These are phyloP conservation scores for Kurtzmaniella cleridarum DNA, from an alignment of 805 yeast genomes.

Conservation along the genomic window DNA sequence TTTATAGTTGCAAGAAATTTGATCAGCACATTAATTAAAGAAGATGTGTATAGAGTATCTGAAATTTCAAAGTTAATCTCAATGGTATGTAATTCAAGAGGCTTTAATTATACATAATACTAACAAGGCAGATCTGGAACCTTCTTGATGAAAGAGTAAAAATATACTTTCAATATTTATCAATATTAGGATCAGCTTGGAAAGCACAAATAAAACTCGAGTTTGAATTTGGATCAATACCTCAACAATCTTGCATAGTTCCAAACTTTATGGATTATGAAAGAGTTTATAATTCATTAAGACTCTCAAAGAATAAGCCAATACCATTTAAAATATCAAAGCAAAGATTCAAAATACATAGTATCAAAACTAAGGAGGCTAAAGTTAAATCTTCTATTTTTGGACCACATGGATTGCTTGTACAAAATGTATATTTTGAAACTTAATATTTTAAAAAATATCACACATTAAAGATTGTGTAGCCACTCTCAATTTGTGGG, in stretches of 20 bases:
- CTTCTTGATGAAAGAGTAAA: constrained; percentile 6
- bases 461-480: too few relatives aligned
- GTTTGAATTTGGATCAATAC: not conserved
- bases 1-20: constrained; percentile 17
- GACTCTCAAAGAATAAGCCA: not conserved
- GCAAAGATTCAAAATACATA: not conserved
- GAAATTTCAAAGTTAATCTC: constrained; percentile 11
- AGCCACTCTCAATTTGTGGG: too few relatives aligned
- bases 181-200: constrained; percentile 8
- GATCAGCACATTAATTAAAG: constrained; percentile 9
- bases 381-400: not conserved
- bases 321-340: not conserved
- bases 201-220: not conserved
- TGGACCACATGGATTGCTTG: too few relatives aligned
- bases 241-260: too few relatives aligned
- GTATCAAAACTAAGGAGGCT: not conserved
- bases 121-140: constrained; percentile 15
- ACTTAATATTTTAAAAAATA: too few relatives aligned
- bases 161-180: constrained; percentile 12
- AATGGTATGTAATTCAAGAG: constrained; percentile 5
- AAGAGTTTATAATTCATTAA: not conserved
- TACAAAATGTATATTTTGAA: too few relatives aligned
- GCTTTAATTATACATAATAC: not conserved
- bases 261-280: too few relatives aligned
- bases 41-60: constrained; percentile 3